A percentile compares a stretch with the other conserved stretches of the same genome.
Conservation (phyloP, 1,139 yeast genomes). For the Geotrichum siamense region DNA sequence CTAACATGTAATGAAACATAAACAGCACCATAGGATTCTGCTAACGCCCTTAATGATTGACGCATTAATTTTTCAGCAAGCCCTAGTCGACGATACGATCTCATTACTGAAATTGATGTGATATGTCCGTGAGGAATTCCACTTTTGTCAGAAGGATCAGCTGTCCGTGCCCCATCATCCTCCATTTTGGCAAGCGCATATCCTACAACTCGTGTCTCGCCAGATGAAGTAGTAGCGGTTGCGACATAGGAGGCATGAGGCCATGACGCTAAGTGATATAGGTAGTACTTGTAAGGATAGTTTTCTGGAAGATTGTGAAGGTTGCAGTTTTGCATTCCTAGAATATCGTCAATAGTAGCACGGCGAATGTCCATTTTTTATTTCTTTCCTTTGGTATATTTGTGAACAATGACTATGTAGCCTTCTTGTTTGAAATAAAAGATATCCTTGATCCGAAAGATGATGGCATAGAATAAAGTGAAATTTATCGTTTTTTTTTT, state of each 20-base stretch:
- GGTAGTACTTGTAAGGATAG: constrained; percentile 82
- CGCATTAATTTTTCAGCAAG: constrained; percentile 90
- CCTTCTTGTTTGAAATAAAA: too few species aligned
- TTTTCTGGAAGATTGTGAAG: constrained; percentile 91
- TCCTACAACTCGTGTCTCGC: constrained; percentile 74
- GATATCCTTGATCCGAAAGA: too few species aligned
- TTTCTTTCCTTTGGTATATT: too few species aligned
- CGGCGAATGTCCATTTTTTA: constrained; percentile 65
- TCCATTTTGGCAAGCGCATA: constrained; percentile 96
- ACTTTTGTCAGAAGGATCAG: constrained; percentile 49
- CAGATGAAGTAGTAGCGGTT: constrained; percentile 51
- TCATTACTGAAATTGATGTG: constrained; percentile 89
- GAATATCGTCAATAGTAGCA: constrained; percentile 80
- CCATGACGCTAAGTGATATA: constrained; percentile 93
- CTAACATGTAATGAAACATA: constrained; percentile 91
- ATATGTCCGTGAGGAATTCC: constrained; percentile 85
- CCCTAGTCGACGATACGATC: constrained; percentile 92
- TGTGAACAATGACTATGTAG: too few species aligned
- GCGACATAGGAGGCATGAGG: constrained; percentile 98
- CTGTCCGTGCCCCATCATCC: constrained; percentile 40
- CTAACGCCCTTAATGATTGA: constrained; percentile 72
- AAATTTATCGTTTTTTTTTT: too few species aligned
- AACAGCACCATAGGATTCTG: constrained; percentile 75
- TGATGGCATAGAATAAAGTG: too few species aligned
- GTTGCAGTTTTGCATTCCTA: constrained; percentile 95